Conservation (phyloP, 2,329 filamentous ascomycete genomes). For the Ceratocystis harringtonii region DNA sequence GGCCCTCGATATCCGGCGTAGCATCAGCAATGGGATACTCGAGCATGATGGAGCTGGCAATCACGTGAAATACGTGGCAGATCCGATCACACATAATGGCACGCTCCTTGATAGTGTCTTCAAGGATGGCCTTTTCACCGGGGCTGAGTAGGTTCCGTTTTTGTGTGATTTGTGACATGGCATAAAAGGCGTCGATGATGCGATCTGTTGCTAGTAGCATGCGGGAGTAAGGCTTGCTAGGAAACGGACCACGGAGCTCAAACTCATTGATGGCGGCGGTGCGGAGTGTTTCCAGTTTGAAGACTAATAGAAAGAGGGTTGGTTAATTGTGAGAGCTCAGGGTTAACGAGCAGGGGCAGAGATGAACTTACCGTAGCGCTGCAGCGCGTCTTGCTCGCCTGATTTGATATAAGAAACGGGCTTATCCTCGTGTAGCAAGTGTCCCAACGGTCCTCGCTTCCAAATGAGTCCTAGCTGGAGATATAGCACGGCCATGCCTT, state of each 20-base stretch:
- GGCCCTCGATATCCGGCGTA: constrained; percentile 66
- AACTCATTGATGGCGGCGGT: constrained; percentile 68
- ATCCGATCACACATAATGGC: constrained; percentile 72
- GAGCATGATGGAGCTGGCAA: constrained; percentile 85
- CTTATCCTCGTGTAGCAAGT: constrained; percentile 46
- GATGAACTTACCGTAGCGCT: constrained; percentile 47
- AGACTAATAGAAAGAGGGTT: constrained; percentile 26
- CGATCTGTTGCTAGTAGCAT: constrained; percentile 68
- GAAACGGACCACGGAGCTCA: constrained; percentile 76
- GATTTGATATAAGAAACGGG: constrained; percentile 63
- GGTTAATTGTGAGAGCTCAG: not conserved
- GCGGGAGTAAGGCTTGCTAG: constrained; percentile 52
- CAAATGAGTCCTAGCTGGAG: constrained; percentile 90
- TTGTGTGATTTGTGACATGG: constrained; percentile 83
- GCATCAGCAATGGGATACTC: constrained; percentile 87
- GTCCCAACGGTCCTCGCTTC: constrained; percentile 78
- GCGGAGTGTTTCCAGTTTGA: constrained; percentile 59
- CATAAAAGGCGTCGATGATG: constrained; percentile 86
- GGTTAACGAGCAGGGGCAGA: not conserved
- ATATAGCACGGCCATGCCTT: constrained; percentile 81
- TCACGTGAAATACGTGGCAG: constrained; percentile 71
- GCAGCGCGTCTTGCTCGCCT: constrained; percentile 75
- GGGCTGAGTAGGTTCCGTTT: constrained; percentile 61
- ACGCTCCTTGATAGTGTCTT: constrained; percentile 65
- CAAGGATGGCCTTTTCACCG: constrained; percentile 67